Evolutionary conservation across 345 rosid species (phyloP), one percentile per base, ranked within the genome.

Genomic region (Boechera stricta): DNA sequence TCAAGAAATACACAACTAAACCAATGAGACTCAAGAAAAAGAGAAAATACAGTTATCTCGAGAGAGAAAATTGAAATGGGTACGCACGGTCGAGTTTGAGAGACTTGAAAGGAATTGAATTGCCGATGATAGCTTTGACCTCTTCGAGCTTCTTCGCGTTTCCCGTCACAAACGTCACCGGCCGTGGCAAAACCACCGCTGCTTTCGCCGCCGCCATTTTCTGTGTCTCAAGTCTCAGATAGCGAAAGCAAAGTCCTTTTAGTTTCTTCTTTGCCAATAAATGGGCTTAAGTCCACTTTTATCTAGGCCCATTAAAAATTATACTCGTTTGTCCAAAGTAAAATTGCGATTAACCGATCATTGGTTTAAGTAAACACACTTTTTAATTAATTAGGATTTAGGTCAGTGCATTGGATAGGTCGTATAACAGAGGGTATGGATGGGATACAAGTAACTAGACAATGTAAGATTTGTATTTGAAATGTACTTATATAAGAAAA

Each of bases 91-190:
- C 96, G 77, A 95, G 87, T 82, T 95, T 95, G 80, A 85, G 89
- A 45, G 99, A 91, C 76, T 81, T 94, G 60, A 95, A 84, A 38
- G 98, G 99, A 65, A 95, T 81, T 15, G 97, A 83, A 26, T 86
- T 83, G 10, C 98, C 97, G 85, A 95, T 73, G 11, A 95, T 95
- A 47, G 87, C 85, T 63, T 91, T 92, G 28, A 95, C 99, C 79
- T 95, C 98, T 60, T 95, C 99, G 6, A 92, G 94, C 81, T 95
- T 95, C 86, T 92, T 92, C 5, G 96, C 93, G 78, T 91, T 95
- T 28, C 99, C 98, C 0, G 98, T 95, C 53, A 95, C 98, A 76
- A 92, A 92, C 0, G 97, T 95, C 80, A 95, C 97, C 81, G 98
- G 96, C 51, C 92, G 86, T 15, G 89, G 79, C 55, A 92, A 12